Conservation (phyloP, 768 basidiomycete genomes). For the Lyophyllum shimeji region DNA sequence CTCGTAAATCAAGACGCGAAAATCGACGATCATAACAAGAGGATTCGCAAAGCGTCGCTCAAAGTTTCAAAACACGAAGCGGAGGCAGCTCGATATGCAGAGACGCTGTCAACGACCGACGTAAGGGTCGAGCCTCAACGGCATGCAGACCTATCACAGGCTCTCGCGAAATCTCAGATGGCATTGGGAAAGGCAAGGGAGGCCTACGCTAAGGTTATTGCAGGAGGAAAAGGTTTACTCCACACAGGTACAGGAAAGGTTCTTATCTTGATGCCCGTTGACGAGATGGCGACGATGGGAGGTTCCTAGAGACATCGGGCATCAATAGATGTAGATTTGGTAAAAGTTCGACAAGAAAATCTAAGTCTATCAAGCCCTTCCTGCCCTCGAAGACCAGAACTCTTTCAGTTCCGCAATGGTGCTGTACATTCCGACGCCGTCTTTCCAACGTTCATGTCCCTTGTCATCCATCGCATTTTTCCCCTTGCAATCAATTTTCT, state of each 20-base stretch:
- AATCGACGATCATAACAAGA: background rate
- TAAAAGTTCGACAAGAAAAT: background rate
- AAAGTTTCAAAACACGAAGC: background rate
- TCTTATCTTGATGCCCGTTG: background rate
- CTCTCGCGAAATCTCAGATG: background rate
- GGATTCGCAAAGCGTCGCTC: background rate
- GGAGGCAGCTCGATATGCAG: background rate
- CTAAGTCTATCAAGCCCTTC: too few relatives aligned
- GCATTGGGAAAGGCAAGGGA: background rate
- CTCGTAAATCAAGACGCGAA: constrained; percentile 5
- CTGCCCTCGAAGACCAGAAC: too few relatives aligned
- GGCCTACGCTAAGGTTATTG: background rate
- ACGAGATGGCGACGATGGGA: background rate
- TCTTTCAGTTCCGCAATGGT: too few relatives aligned
- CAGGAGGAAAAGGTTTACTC: background rate
- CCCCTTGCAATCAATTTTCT: too few relatives aligned
- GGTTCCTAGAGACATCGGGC: background rate
- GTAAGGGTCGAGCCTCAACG: background rate
- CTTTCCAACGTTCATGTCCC: too few relatives aligned
- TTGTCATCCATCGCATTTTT: too few relatives aligned
- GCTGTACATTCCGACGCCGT: too few relatives aligned
- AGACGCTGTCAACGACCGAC: background rate
- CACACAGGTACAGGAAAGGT: background rate
- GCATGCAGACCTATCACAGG: background rate
- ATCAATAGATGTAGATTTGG: background rate